These are phyloP conservation scores for Helichrysum umbraculigerum DNA, from an alignment of 129 eudicot genomes.

Conservation along the genomic window DNA sequence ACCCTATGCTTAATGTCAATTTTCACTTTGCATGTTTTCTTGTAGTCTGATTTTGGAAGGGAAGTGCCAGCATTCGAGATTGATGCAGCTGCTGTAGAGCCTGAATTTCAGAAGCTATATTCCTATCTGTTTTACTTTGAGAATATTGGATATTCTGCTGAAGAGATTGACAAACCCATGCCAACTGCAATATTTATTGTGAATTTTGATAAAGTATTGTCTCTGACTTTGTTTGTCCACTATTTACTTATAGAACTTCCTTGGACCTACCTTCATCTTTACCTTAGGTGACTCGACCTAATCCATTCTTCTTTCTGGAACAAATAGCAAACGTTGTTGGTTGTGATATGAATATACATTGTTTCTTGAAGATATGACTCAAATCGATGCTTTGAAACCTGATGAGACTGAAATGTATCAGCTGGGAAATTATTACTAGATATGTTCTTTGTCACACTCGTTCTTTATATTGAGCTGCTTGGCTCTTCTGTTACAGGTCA, in stretches of 20 bases:
- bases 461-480: background rate
- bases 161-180: slow-evolving; percentile 71
- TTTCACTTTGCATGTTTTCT: slow-evolving; percentile 16
- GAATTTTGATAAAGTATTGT: slow-evolving; percentile 86
- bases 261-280: background rate
- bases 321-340: slow-evolving; percentile 3
- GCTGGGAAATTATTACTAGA: slow-evolving; percentile 1
- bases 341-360: slow-evolving; percentile 8
- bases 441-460: slow-evolving; percentile 10
- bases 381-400: slow-evolving; percentile 6
- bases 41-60: slow-evolving; percentile 94
- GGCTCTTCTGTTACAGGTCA: slow-evolving; percentile 54
- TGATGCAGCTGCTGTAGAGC: slow-evolving; percentile 82
- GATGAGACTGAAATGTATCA: slow-evolving; percentile 3
- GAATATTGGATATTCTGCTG: slow-evolving; percentile 48
- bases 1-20: slow-evolving; percentile 20
- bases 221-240: background rate
- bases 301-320: slow-evolving; percentile 13
- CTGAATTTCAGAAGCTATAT: slow-evolving; percentile 82
- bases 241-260: slow-evolving; percentile 9
- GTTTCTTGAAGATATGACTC: slow-evolving; percentile 12
- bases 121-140: slow-evolving; percentile 77
- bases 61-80: slow-evolving; percentile 94
- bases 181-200: slow-evolving; percentile 89
- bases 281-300: background rate